A percentile compares a stretch with the other conserved stretches of the same genome.
phyloP scores from a whole-genome alignment of 192 early-diverging fungal genomes.

The Entophlyctis luteolus region DNA sequence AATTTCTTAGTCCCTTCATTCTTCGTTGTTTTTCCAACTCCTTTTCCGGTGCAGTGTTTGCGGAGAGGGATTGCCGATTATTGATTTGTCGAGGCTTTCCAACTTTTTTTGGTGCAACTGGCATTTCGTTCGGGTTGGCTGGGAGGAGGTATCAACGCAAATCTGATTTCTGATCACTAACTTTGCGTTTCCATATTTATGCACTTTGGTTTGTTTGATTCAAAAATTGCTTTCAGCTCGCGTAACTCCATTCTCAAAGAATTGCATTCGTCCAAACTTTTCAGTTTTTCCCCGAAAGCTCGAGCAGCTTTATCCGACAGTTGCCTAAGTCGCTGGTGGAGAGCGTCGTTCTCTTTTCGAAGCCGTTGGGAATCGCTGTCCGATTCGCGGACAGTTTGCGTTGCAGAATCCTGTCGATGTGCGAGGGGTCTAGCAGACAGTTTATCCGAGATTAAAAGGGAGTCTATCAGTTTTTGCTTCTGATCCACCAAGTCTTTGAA shows the following conservation, averaged over 20 bases:
- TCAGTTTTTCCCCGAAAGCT: background rate
- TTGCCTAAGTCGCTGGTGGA: background rate
- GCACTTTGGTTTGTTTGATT: background rate
- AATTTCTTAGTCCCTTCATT: constrained; percentile 39
- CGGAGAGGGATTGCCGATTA: background rate
- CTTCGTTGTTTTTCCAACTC: constrained; percentile 20
- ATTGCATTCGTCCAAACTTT: too few relatives aligned
- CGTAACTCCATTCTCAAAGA: background rate
- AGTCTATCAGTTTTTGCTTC: constrained; percentile 21
- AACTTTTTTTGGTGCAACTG: background rate
- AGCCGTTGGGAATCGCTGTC: background rate
- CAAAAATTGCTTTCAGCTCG: background rate
- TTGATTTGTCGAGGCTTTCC: background rate
- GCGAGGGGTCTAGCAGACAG: background rate
- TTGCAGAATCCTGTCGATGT: too few relatives aligned
- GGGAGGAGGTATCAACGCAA: too few relatives aligned
- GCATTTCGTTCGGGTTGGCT: too few relatives aligned
- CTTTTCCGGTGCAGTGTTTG: background rate
- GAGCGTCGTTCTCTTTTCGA: background rate
- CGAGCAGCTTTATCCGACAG: background rate
- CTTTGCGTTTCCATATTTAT: background rate
- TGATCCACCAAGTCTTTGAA: constrained; percentile 10
- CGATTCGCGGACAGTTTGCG: too few relatives aligned
- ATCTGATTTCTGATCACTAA: too few relatives aligned
- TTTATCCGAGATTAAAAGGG: background rate